Conservation (phyloP, 345 rosid species). For the Eucalyptus cloeziana region DNA sequence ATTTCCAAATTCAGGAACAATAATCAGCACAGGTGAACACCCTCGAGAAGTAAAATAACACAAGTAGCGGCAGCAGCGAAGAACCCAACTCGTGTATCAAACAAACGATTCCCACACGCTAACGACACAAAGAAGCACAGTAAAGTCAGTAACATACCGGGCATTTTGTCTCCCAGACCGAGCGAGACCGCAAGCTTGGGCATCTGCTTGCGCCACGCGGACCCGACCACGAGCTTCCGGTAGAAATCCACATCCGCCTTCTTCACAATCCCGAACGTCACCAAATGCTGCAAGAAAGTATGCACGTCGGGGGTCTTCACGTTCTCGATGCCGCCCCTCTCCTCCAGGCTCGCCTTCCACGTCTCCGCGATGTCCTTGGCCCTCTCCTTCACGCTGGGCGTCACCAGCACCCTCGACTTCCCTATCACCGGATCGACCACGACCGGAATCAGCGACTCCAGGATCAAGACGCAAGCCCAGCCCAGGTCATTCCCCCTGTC, state of each 20-base stretch:
- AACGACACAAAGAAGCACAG: not conserved
- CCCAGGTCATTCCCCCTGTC: slow-evolving; percentile 60
- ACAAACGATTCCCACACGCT: not conserved
- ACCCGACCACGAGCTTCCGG: slow-evolving; percentile 85
- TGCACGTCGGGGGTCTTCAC: slow-evolving; percentile 97
- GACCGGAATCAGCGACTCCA: slow-evolving; percentile 85
- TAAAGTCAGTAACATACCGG: slow-evolving; percentile 42
- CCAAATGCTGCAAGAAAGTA: slow-evolving; percentile 91
- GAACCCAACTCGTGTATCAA: not conserved
- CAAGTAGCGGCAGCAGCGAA: not conserved
- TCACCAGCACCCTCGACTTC: slow-evolving; percentile 62
- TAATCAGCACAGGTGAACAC: not conserved
- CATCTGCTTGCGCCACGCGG: slow-evolving; percentile 99
- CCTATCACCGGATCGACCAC: slow-evolving; percentile 88
- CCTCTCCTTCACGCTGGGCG: slow-evolving; percentile 56
- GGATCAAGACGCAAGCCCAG: slow-evolving; percentile 91
- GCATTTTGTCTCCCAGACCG: slow-evolving; percentile 89
- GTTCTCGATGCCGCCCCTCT: slow-evolving; percentile 84
- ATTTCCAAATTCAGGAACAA: not conserved
- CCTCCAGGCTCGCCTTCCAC: slow-evolving; percentile 89
- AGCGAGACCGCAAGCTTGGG: slow-evolving; percentile 93
- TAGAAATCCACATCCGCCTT: slow-evolving; percentile 65
- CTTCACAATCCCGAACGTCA: slow-evolving; percentile 86
- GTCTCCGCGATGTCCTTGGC: slow-evolving; percentile 81
- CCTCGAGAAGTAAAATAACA: not conserved